These are phyloP conservation scores for Solidago caesia DNA, from an alignment of 129 eudicot species.

Conservation along the genomic window DNA sequence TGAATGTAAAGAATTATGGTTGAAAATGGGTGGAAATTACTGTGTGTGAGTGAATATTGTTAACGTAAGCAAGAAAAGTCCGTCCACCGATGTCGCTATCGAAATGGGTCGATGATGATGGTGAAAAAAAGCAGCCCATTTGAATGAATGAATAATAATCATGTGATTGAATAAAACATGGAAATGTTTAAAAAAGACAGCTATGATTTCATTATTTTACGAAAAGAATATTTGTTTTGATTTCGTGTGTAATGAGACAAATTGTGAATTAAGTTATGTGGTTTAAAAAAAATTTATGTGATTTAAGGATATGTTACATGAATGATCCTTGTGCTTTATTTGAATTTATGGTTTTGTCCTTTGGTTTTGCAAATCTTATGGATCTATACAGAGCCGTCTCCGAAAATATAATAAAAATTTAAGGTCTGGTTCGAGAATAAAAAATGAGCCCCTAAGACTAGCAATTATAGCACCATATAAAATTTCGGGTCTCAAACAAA, in stretches of 20 bases:
- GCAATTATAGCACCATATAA: too few species aligned
- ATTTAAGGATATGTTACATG: too few species aligned
- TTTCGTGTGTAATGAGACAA: neutral
- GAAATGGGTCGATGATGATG: slow-evolving; percentile 29
- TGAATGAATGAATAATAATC: slow-evolving; percentile 1
- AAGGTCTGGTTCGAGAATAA: too few species aligned
- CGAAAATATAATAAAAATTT: too few species aligned
- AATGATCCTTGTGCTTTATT: too few species aligned
- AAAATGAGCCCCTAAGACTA: too few species aligned
- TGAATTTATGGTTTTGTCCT: too few species aligned
- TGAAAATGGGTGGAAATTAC: slow-evolving; percentile 21
- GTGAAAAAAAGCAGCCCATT: slow-evolving; percentile 5
- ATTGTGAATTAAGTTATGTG: neutral
- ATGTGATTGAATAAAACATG: neutral
- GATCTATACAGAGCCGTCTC: too few species aligned
- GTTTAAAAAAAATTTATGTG: too few species aligned
- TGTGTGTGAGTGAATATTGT: slow-evolving; percentile 16
- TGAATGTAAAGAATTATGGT: neutral
- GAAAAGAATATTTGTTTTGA: slow-evolving; percentile 15
- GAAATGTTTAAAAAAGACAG: neutral
- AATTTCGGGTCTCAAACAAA: too few species aligned
- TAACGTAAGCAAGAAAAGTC: slow-evolving; percentile 14
- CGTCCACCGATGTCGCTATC: slow-evolving; percentile 33
- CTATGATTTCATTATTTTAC: neutral
- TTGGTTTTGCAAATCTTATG: too few species aligned